Evolutionary conservation across 2,329 filamentous ascomycete species (phyloP), one percentile per base, ranked within the genome.

Genomic region (Fusarium anthophilum): DNA sequence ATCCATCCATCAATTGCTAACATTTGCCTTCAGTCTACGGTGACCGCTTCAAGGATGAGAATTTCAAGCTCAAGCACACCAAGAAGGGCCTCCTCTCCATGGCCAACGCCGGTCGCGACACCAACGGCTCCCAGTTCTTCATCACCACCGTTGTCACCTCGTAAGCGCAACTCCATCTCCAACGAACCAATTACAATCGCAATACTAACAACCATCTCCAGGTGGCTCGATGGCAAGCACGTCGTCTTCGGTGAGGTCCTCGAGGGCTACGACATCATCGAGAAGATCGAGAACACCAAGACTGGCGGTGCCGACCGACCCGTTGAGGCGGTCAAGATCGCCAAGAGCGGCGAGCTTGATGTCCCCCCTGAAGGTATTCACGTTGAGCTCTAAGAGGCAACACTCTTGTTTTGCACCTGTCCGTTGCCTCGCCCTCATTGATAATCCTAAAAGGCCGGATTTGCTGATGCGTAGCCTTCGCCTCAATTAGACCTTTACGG

Each of bases 31-130:
- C 73, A 92, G 90, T 96, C 87, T 96, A 96, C 83, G 94, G 94
- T 79, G 87, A 90, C 78, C 94, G 93, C 86, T 96, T 96, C 86
- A 85, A 90, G 75, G 94, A 97, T 80, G 94, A 97, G 91, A 96
- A 96, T 92, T 96, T 97, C 90, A 96, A 96, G 91, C 89, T 96
- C 82, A 95, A 95, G 89, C 94, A 97, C 91, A 90, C 88, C 87
- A 95, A 94, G 90, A 92, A 91, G 84, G 94, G 94, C 80, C 86
- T 94, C 58, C 87, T 96, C 76, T 94, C 92, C 84, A 96, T 94
- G 94, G 94, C 93, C 84, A 95, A 95, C 85, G 90, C 93, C 70
- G 93, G 93, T 83, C 90, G 91, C 83, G 93, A 96, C 84, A 96
- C 94, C 87, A 95, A 95, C 82, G 93, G 94, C 81, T 94, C 92